Evolutionary conservation across 2,329 filamentous ascomycete species (phyloP).

Genomic region (Colletotrichum scovillei): DNA sequence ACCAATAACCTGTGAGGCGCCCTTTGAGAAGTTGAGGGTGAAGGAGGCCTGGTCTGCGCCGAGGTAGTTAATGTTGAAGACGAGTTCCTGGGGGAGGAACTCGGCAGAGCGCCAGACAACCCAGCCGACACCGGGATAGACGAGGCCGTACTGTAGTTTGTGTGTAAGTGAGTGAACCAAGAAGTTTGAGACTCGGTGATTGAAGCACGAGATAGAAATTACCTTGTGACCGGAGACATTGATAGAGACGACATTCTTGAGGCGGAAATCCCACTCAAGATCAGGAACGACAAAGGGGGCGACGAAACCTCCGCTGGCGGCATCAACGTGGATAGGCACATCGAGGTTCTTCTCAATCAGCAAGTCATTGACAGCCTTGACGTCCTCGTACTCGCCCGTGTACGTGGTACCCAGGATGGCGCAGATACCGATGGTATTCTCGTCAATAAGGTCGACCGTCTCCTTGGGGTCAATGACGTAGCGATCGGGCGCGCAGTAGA

Average conservation of each 20-base stretch:
- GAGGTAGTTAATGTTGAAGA: conserved; percentile 99
- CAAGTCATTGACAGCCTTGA: conserved; percentile 91
- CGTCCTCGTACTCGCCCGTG: conserved; percentile 95
- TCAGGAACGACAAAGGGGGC: conserved; percentile 89
- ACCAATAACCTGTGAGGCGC: conserved; percentile 92
- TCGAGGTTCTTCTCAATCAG: conserved; percentile 80
- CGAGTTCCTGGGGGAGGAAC: conserved; percentile 87
- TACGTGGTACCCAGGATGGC: conserved; percentile 93
- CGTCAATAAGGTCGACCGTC: conserved; percentile 70
- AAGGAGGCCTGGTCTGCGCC: conserved; percentile 96
- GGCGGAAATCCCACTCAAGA: conserved; percentile 91
- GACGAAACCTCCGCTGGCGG: conserved; percentile 92
- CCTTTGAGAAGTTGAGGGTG: conserved; percentile 97
- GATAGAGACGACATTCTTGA: conserved; percentile 90
- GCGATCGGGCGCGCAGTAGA: conserved; percentile 71
- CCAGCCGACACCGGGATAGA: conserved; percentile 96
- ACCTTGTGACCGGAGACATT: conserved; percentile 94
- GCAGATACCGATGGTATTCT: conserved; percentile 90
- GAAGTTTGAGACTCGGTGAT: not conserved
- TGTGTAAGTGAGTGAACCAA: not conserved
- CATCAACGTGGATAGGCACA: conserved; percentile 92
- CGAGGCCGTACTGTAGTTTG: conserved; percentile 61
- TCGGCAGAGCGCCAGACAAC: conserved; percentile 87
- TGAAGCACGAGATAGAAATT: conserved; percentile 55
- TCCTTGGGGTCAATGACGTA: conserved; percentile 73